Percentiles rank a stretch among this genome's conserved stretches.
Evolutionary conservation across 257 asterid genomes (phyloP).

Genomic region (Fraxinus quadrangulata): DNA sequence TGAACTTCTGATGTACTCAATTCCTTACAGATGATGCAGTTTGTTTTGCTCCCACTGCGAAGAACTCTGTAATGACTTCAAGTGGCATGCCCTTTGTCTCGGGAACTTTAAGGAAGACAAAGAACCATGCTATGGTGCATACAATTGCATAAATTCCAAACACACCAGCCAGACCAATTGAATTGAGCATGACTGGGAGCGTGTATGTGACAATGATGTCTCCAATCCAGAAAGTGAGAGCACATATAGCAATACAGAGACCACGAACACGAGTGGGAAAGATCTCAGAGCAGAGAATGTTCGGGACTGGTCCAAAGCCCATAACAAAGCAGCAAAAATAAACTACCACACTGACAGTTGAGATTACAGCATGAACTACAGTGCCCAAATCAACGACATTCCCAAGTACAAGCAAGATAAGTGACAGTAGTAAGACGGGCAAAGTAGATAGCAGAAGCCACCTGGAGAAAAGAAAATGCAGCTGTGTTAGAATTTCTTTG

Average conservation of each 20-base stretch:
- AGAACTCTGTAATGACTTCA: slow-evolving; percentile 11
- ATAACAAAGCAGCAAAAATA: slow-evolving; percentile 3
- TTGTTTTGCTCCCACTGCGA: slow-evolving; percentile 8
- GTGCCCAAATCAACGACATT: not conserved
- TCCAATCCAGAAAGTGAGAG: slow-evolving; percentile 5
- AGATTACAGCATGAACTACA: not conserved
- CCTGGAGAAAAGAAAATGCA: not conserved
- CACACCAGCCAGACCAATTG: slow-evolving; percentile 6
- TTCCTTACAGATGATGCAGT: not conserved
- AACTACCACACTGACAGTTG: not conserved
- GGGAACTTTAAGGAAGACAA: slow-evolving; percentile 14
- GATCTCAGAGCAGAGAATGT: not conserved
- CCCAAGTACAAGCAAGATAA: not conserved
- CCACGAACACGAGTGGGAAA: slow-evolving; percentile 6
- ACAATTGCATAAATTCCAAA: slow-evolving; percentile 14
- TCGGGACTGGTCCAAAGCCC: slow-evolving; percentile 5
- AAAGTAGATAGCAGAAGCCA: not conserved
- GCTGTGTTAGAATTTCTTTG: not conserved
- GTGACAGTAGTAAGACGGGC: not conserved
- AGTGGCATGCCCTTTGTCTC: slow-evolving; percentile 23
- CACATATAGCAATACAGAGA: slow-evolving; percentile 1
- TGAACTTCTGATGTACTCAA: too few species aligned
- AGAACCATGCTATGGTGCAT: slow-evolving; percentile 5
- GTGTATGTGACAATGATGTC: slow-evolving; percentile 8
- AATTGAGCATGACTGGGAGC: slow-evolving; percentile 12